phyloP scores from a whole-genome alignment of 73 alveolate species.

The Paramecium primaurelia region DNA sequence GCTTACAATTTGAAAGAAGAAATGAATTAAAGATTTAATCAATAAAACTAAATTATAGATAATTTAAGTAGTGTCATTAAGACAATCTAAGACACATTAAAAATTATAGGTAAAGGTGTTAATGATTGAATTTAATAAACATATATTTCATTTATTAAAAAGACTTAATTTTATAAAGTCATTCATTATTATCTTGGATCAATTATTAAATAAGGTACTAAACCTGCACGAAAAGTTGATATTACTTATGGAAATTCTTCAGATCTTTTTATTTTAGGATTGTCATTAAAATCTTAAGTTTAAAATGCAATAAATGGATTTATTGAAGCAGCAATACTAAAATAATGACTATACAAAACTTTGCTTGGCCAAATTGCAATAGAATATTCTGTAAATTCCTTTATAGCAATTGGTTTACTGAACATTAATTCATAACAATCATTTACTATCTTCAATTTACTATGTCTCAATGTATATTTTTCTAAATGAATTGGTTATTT shows the following conservation, averaged over 20 bases:
- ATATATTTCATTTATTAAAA: background rate
- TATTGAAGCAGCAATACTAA: background rate
- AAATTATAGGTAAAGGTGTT: constrained; percentile 81
- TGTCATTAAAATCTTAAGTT: background rate
- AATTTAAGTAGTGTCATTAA: constrained; percentile 89
- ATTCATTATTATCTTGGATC: background rate
- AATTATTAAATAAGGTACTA: background rate
- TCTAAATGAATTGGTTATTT: background rate
- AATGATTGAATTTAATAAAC: constrained; percentile 15
- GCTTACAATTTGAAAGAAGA: constrained; percentile 85
- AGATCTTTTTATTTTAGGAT: background rate
- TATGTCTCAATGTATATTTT: background rate
- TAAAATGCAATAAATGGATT: background rate
- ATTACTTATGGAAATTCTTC: constrained; percentile 1
- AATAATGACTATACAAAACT: background rate
- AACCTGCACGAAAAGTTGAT: background rate
- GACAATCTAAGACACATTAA: constrained; percentile 97
- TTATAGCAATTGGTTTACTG: background rate
- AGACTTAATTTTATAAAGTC: background rate
- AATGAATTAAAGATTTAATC: constrained; percentile 87
- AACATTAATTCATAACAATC: background rate
- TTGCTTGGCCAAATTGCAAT: background rate
- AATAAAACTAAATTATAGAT: constrained; percentile 89
- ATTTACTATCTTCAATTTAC: background rate
- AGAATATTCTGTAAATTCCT: background rate